Percentiles rank a stretch among this genome's conserved stretches.
These are phyloP conservation scores for Nemania sp. DNA, from an alignment of 2,329 filamentous ascomycete genomes.

Conservation along the genomic window DNA sequence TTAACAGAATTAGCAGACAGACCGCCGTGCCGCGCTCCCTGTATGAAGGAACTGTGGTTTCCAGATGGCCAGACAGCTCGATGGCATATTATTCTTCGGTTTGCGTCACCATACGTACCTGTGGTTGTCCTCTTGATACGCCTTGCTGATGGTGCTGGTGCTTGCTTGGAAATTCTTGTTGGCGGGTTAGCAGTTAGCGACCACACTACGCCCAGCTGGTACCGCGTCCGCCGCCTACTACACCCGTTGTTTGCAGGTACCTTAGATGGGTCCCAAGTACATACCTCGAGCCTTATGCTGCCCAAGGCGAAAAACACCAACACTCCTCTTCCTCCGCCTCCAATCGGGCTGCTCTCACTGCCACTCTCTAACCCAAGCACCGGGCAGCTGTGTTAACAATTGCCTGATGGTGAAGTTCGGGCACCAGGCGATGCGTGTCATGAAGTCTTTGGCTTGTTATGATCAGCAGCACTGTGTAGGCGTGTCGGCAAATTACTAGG, in stretches of 20 bases:
- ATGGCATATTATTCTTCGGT: too few species aligned
- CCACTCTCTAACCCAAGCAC: slow-evolving; percentile 3
- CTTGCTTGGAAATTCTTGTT: too few species aligned
- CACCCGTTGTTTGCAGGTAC: background rate
- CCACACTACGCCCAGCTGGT: background rate
- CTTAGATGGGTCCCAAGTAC: background rate
- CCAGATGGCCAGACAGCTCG: too few species aligned
- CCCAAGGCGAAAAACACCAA: too few species aligned
- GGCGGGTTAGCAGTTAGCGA: too few species aligned
- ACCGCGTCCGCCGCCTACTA: background rate
- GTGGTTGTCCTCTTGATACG: too few species aligned
- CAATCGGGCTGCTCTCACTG: background rate
- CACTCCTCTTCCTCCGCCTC: background rate
- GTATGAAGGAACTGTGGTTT: too few species aligned
- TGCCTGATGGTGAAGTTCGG: slow-evolving; percentile 9
- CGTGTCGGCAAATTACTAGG: background rate
- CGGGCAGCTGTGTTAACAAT: slow-evolving; percentile 11
- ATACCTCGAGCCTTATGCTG: too few species aligned
- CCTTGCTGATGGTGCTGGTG: background rate
- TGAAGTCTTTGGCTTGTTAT: slow-evolving; percentile 17
- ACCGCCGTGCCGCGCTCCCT: too few species aligned
- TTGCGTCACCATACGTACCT: too few species aligned
- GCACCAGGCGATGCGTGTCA: slow-evolving; percentile 23
- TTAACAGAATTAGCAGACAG: background rate
- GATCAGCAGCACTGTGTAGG: slow-evolving; percentile 2